Base-by-base conservation (phyloP, 805 yeast genomes). In the Candida gorgasii region DNA sequence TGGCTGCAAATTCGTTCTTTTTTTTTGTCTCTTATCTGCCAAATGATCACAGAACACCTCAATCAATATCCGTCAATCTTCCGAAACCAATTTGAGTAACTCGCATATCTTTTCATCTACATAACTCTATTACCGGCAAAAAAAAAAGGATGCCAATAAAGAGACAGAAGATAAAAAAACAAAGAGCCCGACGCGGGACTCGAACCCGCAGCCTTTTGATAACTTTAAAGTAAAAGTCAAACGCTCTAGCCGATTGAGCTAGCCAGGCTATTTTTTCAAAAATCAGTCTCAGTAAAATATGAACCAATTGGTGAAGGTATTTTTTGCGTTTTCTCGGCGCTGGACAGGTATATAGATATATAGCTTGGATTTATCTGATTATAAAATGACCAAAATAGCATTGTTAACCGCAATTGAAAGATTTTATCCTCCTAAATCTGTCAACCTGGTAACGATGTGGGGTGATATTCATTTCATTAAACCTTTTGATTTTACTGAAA, bases 221-320 rank as follows among this genome's bases (percentile, higher is more conserved):
- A 32, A 20, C 37, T 17, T 34, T 38, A 34, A 40, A 36, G 33
- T 45, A 45, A 45, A 42, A 45, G 49, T 45, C 49, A 45, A 42
- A 45, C 46, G 49, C 49, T 45, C 49, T 45, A 45, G 46, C 49
- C 46, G 45, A 45, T 45, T 45, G 49, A 45, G 49, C 49, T 45
- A 45, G 42, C 49, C 46, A 45, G 49, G 49, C 49, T 22, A 29
- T 13, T 37, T 29, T 28, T 12, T 4, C 9, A 15, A 7, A 31
- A 18, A 31, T 8, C 8, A 6, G 13, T 16, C 35, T 8, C 8
- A 7, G 7, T 31, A 7, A 20, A 20, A 20, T 20, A 20, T 20
- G 24, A n/a, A n/a, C n/a, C n/a, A n/a, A n/a, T n/a, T n/a, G n/a
- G n/a, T n/a, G n/a, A n/a, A n/a, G n/a, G n/a, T n/a, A n/a, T n/a